Evolutionary conservation across 1,284 basidiomycete genomes (phyloP), one percentile per base, ranked within the genome.

Genomic region (Anthracocystis walkeri): DNA sequence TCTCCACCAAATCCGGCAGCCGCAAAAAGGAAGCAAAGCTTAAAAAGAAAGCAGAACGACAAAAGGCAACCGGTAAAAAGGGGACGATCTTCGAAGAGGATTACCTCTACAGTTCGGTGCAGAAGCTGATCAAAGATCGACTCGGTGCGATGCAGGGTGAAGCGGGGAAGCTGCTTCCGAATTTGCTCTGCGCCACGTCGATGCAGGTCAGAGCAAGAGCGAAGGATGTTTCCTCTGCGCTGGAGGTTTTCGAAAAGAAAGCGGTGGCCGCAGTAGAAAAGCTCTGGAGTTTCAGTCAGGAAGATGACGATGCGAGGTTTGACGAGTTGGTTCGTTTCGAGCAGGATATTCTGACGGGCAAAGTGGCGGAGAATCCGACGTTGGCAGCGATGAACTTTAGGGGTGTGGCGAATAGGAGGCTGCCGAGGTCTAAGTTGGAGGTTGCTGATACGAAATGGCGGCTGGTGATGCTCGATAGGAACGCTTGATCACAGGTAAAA

Each of bases 71-170:
- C 0, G 96, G 97, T 0, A 88, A 92, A 64, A 98, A 97, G 85
- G 97, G 97, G 1, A 97, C 94, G 0, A 91, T 97, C 0, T 95
- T 97, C 82, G 97, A 99, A 85, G 95, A 98, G 87, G 93, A 95
- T 82, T 99, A 99, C 82, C 89, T 99, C 5, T 89, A 98, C 50
- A 91, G 89, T 50, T 94, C 92, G 4, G 86, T 97, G 53, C 89
- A 89, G 1, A 93, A 96, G 79, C 88, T 97, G 6, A 89, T 91
- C 8, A 86, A 86, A 8, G 78, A 78, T 2, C 72, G 82, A 18
- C 67, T 86, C 4, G 49, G 60, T 7, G 16, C 48, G 1, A 50
- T 82, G 11, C 83, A 84, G 59, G 14, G 14, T 3, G 75, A 78
- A 23, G 58, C 67, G 0, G 56, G 41, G 8, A 66, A 56, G 14